Percentiles rank a stretch among this genome's conserved stretches.
Conservation (phyloP, 169 alveolate species). For the Besnoitia besnoiti region DNA sequence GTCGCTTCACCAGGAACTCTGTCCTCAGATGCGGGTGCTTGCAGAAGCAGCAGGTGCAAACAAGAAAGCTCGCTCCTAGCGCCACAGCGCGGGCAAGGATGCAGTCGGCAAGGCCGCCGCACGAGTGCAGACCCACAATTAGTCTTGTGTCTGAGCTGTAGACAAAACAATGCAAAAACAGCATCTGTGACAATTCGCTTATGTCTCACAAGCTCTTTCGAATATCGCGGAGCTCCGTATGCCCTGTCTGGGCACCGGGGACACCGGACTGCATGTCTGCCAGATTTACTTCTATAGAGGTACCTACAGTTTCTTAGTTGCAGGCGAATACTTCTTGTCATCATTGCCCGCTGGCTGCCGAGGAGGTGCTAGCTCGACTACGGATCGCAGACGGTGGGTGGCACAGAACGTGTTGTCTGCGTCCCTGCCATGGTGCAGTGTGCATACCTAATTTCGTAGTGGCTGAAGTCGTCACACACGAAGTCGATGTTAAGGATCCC, state of each 20-base stretch:
- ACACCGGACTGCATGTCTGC: too few relatives aligned
- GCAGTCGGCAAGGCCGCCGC: slow-evolving; percentile 30
- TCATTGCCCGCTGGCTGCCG: too few relatives aligned
- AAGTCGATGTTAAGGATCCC: background rate
- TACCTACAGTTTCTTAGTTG: too few relatives aligned
- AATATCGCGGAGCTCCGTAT: too few relatives aligned
- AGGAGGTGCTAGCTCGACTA: too few relatives aligned
- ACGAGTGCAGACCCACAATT: slow-evolving; percentile 9
- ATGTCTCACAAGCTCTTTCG: too few relatives aligned
- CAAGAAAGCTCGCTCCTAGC: slow-evolving; percentile 16
- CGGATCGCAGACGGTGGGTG: too few relatives aligned
- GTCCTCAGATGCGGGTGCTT: slow-evolving; percentile 2
- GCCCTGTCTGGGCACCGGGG: too few relatives aligned
- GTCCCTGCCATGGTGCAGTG: background rate
- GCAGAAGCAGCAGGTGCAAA: slow-evolving; percentile 3
- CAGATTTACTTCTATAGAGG: too few relatives aligned
- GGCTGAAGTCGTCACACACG: background rate
- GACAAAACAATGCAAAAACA: background rate
- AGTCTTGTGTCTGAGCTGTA: background rate
- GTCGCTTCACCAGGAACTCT: background rate
- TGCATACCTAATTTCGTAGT: background rate
- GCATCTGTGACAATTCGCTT: too few relatives aligned
- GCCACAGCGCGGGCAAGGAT: background rate
- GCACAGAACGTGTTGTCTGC: too few relatives aligned
- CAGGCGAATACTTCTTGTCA: too few relatives aligned